Evolutionary conservation across 177 flowering plant species (phyloP).

Genomic region (Vitis hybrid): DNA sequence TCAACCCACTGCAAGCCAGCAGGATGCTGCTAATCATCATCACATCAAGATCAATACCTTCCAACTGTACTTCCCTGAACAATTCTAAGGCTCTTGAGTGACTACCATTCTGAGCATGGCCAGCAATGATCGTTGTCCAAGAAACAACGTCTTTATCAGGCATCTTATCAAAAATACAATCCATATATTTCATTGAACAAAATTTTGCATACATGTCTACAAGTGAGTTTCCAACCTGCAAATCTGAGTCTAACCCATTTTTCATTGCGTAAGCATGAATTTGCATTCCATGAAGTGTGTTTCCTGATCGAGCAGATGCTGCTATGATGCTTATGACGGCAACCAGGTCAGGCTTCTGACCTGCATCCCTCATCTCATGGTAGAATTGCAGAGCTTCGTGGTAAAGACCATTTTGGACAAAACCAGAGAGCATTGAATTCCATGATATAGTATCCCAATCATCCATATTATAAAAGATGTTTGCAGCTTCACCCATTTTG

Average conservation of each 20-base stretch:
- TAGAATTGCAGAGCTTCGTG: constrained; percentile 49
- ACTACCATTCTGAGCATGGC: constrained; percentile 54
- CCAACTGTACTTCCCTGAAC: constrained; percentile 39
- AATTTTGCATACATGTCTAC: constrained; percentile 78
- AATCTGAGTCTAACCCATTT: constrained; percentile 43
- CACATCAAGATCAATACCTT: constrained; percentile 40
- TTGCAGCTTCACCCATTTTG: constrained; percentile 41
- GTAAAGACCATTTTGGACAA: constrained; percentile 54
- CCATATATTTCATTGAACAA: constrained; percentile 39
- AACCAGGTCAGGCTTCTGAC: constrained; percentile 50
- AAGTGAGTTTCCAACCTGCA: constrained; percentile 64
- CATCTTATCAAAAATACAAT: constrained; percentile 42
- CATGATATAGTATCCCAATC: constrained; percentile 59
- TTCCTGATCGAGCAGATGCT: constrained; percentile 55
- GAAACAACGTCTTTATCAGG: constrained; percentile 52
- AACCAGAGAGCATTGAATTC: constrained; percentile 73
- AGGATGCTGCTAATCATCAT: constrained; percentile 70
- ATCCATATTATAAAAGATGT: constrained; percentile 37
- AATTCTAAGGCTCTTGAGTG: constrained; percentile 38
- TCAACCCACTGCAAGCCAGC: constrained; percentile 50
- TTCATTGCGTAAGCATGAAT: constrained; percentile 63
- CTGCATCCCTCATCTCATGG: constrained; percentile 34
- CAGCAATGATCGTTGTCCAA: constrained; percentile 69
- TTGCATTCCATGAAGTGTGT: constrained; percentile 57
- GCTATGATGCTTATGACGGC: constrained; percentile 41